Percentiles rank a stretch among this genome's conserved stretches.
These are phyloP conservation scores for Pouteria glomerata DNA, from an alignment of 148 eudicot genomes.

Conservation along the genomic window DNA sequence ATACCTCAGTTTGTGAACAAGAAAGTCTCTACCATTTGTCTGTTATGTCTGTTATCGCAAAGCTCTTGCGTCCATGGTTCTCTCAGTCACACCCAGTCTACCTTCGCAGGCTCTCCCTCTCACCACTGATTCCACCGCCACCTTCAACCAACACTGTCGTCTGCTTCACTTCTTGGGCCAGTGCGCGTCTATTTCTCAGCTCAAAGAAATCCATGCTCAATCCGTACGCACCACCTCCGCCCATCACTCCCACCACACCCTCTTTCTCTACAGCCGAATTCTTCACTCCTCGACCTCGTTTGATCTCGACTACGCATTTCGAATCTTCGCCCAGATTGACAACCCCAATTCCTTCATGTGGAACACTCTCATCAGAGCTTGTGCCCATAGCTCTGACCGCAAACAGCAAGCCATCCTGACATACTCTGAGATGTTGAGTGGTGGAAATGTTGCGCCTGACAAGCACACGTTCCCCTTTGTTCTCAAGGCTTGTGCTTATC, in stretches of 20 bases:
- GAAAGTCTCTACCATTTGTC: too few relatives aligned
- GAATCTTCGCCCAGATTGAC: slow-evolving; percentile 33
- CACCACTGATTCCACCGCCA: neutral
- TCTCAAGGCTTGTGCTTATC: slow-evolving; percentile 67
- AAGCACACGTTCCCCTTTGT: slow-evolving; percentile 70
- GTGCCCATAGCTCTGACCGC: slow-evolving; percentile 30
- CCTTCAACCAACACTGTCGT: slow-evolving; percentile 18
- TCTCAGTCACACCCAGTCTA: neutral
- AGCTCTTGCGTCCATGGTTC: neutral
- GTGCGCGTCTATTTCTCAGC: slow-evolving; percentile 39
- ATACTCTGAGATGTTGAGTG: slow-evolving; percentile 35
- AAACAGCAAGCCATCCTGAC: slow-evolving; percentile 36
- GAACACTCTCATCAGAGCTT: slow-evolving; percentile 64
- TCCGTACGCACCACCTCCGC: slow-evolving; percentile 41
- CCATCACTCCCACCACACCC: slow-evolving; percentile 27
- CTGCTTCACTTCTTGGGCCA: slow-evolving; percentile 42
- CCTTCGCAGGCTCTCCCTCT: neutral
- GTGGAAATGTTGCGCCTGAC: slow-evolving; percentile 39
- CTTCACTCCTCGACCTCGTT: slow-evolving; percentile 40
- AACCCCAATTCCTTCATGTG: slow-evolving; percentile 57
- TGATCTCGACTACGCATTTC: slow-evolving; percentile 39
- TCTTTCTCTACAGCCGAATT: slow-evolving; percentile 37
- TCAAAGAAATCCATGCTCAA: slow-evolving; percentile 72
- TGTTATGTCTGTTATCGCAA: too few relatives aligned
- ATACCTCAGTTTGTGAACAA: too few relatives aligned